Evolutionary conservation across 1,284 basidiomycete species (phyloP).

Genomic region (Leccinum proliferum): DNA sequence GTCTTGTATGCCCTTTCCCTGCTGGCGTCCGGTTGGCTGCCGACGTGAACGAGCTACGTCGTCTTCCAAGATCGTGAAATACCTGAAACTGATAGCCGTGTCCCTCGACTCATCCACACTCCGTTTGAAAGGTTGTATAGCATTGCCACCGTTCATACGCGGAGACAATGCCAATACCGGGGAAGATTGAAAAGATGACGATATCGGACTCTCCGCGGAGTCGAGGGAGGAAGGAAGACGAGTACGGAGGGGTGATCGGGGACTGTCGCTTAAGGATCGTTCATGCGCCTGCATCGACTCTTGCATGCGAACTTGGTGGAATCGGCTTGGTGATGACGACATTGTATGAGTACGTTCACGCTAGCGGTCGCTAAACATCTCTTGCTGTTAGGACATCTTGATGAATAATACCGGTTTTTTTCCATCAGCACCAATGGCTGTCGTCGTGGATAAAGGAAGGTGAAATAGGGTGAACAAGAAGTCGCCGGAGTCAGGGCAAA

Average conservation of each 20-base stretch:
- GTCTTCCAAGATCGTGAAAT: constrained; percentile 55
- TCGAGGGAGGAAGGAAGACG: constrained; percentile 27
- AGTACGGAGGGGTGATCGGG: constrained; percentile 29
- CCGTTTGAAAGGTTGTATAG: constrained; percentile 45
- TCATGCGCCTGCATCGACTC: constrained; percentile 9
- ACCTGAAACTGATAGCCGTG: constrained; percentile 62
- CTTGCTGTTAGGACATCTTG: not conserved
- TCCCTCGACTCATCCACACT: constrained; percentile 59
- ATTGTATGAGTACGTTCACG: not conserved
- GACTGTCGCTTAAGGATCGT: constrained; percentile 14
- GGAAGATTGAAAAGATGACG: constrained; percentile 32
- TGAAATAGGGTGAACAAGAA: not conserved
- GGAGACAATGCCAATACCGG: constrained; percentile 21
- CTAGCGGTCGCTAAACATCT: not conserved
- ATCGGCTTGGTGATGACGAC: constrained; percentile 14
- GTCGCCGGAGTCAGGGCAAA: not conserved
- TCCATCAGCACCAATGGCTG: not conserved
- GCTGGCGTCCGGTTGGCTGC: constrained; percentile 13
- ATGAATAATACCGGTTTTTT: not conserved
- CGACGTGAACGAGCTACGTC: constrained; percentile 39
- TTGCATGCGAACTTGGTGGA: constrained; percentile 43
- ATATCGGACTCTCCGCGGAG: constrained; percentile 23
- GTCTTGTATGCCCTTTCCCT: constrained; percentile 15
- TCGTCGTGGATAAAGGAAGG: not conserved
- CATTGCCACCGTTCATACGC: constrained; percentile 27